phyloP scores from a whole-genome alignment of 306 rosid species.

The Pterocarpus santalinus region DNA sequence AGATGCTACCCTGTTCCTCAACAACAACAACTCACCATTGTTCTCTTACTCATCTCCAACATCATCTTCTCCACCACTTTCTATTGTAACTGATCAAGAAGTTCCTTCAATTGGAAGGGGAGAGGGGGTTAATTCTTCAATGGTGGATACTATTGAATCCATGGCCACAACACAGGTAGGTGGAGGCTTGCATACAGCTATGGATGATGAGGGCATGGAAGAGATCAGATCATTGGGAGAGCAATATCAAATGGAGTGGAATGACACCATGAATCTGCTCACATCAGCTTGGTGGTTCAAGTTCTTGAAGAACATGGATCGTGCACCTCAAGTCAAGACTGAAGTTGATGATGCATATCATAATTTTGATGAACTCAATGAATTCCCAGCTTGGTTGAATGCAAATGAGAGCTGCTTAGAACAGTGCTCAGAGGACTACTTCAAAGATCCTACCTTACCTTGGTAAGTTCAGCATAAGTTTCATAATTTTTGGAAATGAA shows the following conservation, averaged over 20 bases:
- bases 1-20: conserved; percentile 54
- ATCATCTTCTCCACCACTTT: conserved; percentile 53
- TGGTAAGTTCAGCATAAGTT: conserved; percentile 56
- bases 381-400: conserved; percentile 73
- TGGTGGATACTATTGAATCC: conserved; percentile 38
- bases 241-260: conserved; percentile 79
- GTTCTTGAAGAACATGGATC: conserved; percentile 60
- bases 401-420: conserved; percentile 60
- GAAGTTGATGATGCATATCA: conserved; percentile 47
- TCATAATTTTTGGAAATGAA: conserved; percentile 25
- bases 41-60: conserved; percentile 53
- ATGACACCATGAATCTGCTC: conserved; percentile 67
- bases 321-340: conserved; percentile 39
- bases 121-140: conserved; percentile 49
- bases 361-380: conserved; percentile 59
- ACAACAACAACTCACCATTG: conserved; percentile 44
- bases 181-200: conserved; percentile 57
- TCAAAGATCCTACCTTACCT: conserved; percentile 63
- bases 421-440: conserved; percentile 53
- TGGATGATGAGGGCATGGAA: conserved; percentile 82
- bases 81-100: conserved; percentile 53
- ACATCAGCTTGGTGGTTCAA: conserved; percentile 80
- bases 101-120: conserved; percentile 44
- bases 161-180: conserved; percentile 35
- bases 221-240: conserved; percentile 77